Evolutionary conservation across 2,329 filamentous ascomycete genomes (phyloP).

Genomic region (Bipolaris bicolor): DNA sequence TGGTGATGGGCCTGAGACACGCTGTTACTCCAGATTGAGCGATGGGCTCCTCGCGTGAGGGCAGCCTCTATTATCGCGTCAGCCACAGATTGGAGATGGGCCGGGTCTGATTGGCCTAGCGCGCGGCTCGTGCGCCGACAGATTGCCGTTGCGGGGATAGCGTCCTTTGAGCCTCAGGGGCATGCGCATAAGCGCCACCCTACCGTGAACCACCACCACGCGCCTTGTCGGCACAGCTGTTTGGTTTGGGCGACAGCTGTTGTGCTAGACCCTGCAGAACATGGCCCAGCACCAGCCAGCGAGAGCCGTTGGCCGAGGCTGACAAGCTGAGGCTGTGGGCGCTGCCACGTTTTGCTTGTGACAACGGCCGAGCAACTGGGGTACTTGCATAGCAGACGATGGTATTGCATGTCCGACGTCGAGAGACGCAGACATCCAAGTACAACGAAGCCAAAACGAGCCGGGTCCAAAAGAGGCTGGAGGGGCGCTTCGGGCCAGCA

Average conservation of each 20-base stretch:
- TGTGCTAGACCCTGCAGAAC: constrained; percentile 28
- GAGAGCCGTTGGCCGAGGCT: constrained; percentile 20
- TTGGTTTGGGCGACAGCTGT: constrained; percentile 30
- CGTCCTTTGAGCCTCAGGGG: constrained; percentile 32
- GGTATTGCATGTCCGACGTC: not conserved
- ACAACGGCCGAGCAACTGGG: constrained; percentile 6
- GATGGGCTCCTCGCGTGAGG: constrained; percentile 14
- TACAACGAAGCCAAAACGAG: constrained; percentile 31
- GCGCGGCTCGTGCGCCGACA: constrained; percentile 17
- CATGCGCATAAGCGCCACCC: constrained; percentile 33
- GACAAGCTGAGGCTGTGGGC: constrained; percentile 9
- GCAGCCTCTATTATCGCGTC: constrained; percentile 22
- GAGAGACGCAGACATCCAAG: constrained; percentile 16
- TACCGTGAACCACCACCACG: constrained; percentile 30
- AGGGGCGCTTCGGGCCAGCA: constrained; percentile 27
- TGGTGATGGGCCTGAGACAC: constrained; percentile 12
- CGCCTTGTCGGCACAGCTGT: constrained; percentile 31
- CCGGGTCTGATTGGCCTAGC: constrained; percentile 26
- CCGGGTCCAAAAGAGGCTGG: constrained; percentile 31
- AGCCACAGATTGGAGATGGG: constrained; percentile 18
- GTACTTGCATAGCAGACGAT: not conserved
- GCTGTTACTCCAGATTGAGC: constrained; percentile 15
- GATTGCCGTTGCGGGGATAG: constrained; percentile 34
- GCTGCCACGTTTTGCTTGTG: constrained; percentile 23
- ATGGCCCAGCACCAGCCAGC: constrained; percentile 18